Evolutionary conservation across 116 monocot genomes (phyloP).

Genomic region (Zostera marina): DNA sequence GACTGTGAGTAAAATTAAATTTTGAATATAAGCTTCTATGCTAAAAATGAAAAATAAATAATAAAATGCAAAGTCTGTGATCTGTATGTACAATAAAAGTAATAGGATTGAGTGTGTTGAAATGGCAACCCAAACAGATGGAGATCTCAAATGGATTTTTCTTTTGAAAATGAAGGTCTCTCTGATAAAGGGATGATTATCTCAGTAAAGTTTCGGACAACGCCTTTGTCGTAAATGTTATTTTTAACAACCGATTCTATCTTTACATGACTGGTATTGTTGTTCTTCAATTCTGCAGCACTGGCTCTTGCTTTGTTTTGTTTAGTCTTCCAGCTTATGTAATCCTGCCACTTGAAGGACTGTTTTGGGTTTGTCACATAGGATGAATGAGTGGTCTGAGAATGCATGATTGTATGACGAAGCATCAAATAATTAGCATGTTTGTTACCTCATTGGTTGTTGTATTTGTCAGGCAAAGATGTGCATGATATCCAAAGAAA

Average conservation of each 20-base stretch:
- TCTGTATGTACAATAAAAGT: no score
- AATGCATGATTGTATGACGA: no score
- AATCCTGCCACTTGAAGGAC: conserved; percentile 98
- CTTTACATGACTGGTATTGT: conserved; percentile 27
- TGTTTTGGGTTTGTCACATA: conserved; percentile 9
- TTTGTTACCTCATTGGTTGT: conserved; percentile 83
- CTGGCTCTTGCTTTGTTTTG: conserved; percentile 79
- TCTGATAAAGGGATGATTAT: conserved; percentile 55
- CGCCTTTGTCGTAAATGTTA: conserved; percentile 65
- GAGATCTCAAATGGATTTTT: conserved; percentile 8
- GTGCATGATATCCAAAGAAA: conserved; percentile 82
- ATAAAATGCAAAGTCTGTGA: no score
- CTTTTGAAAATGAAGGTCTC: conserved; percentile 25
- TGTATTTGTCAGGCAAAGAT: conserved; percentile 87
- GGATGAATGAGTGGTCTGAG: no score
- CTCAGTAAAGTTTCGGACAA: conserved; percentile 45
- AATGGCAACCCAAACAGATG: no score
- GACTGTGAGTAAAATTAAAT: no score
- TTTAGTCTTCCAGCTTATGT: conserved; percentile 70
- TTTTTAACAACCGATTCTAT: conserved; percentile 27
- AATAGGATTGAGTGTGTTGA: no score
- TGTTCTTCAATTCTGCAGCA: conserved; percentile 20
- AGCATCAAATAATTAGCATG: no score
- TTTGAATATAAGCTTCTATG: no score
- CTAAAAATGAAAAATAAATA: no score